These are phyloP conservation scores for Trichoderma simmonsii DNA, from an alignment of 2,329 filamentous ascomycete genomes.

Conservation along the genomic window DNA sequence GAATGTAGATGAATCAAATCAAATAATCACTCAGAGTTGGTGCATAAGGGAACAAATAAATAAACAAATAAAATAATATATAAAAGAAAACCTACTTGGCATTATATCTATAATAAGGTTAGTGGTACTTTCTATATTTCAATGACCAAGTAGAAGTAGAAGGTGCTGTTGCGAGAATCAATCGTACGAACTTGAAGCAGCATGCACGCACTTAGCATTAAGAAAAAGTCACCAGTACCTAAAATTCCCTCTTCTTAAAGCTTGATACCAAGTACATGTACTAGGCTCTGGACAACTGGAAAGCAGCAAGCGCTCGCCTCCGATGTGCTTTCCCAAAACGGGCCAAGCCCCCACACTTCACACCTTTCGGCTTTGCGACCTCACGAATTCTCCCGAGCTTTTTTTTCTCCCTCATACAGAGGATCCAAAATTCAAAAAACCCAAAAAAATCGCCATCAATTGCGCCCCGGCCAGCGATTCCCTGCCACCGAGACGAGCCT, in stretches of 20 bases:
- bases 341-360: constrained; percentile 28
- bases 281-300: not conserved
- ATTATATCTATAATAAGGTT: not conserved
- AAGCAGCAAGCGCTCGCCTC: constrained; percentile 5
- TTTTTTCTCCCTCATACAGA: constrained; percentile 36
- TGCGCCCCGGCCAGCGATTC: constrained; percentile 25
- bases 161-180: not conserved
- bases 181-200: not conserved
- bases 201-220: not conserved
- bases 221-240: not conserved
- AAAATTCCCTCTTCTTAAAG: not conserved
- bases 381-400: constrained; percentile 48
- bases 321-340: constrained; percentile 26
- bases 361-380: constrained; percentile 27
- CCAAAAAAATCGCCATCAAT: constrained; percentile 34
- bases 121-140: not conserved
- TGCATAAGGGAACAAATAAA: not conserved
- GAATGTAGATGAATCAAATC: not conserved
- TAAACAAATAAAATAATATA: not conserved
- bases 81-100: no score
- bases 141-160: not conserved
- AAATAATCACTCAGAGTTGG: not conserved
- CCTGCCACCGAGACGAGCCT: constrained; percentile 8
- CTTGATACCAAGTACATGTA: not conserved
- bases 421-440: not conserved